These are phyloP conservation scores for Fusarium succisae DNA, from an alignment of 2,329 filamentous ascomycete species.

Conservation along the genomic window DNA sequence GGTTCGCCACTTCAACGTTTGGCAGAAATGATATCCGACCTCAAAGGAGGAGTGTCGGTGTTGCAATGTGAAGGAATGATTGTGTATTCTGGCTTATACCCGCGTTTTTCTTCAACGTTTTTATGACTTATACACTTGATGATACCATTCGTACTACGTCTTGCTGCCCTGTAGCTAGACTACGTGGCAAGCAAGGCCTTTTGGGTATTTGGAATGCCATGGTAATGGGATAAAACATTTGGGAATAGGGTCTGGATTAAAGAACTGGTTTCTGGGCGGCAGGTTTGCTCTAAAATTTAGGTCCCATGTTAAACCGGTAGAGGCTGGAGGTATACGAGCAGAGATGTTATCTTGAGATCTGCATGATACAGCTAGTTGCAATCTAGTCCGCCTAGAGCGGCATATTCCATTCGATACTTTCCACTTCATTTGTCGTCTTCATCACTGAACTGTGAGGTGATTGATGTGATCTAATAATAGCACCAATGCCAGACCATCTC, in stretches of 20 bases:
- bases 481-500: not conserved
- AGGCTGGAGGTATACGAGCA: not conserved
- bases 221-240: conserved; percentile 17
- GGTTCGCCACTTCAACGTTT: conserved; percentile 42
- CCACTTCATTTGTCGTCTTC: not conserved
- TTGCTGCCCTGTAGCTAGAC: conserved; percentile 26
- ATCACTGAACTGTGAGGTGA: not conserved
- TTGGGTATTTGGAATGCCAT: conserved; percentile 5
- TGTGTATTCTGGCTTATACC: conserved; percentile 31
- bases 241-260: not conserved
- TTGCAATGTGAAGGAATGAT: conserved; percentile 42
- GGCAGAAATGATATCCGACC: conserved; percentile 37
- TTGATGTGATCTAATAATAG: not conserved
- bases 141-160: conserved; percentile 38
- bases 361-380: not conserved
- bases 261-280: conserved; percentile 14
- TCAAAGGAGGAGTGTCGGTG: conserved; percentile 39
- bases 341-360: not conserved
- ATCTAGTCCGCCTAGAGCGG: conserved; percentile 10
- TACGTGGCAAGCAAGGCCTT: conserved; percentile 15
- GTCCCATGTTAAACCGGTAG: not conserved
- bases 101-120: conserved; percentile 25
- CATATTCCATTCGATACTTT: not conserved
- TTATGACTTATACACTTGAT: conserved; percentile 35
- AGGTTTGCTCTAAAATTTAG: conserved; percentile 32